phyloP scores from a whole-genome alignment of 805 yeast species.

The Candida coleopterorum region DNA sequence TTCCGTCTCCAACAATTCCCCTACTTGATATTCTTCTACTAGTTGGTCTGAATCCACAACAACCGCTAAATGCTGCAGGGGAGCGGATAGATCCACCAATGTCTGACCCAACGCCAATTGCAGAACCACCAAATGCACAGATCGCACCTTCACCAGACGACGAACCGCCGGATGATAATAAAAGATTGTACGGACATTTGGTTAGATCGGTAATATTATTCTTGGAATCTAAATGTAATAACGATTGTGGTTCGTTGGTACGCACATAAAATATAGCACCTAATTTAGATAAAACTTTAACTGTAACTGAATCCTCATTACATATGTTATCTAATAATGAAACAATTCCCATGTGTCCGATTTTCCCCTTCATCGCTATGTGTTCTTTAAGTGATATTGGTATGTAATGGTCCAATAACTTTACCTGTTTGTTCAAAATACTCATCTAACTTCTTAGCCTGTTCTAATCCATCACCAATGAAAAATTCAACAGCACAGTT shows the following conservation, averaged over 20 bases:
- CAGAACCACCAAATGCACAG: conserved; percentile 37
- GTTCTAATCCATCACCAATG: conserved; percentile 31
- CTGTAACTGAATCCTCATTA: conserved; percentile 25
- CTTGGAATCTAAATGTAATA: conserved; percentile 40
- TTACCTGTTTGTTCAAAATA: conserved; percentile 43
- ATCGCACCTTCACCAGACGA: conserved; percentile 42
- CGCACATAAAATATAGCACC: conserved; percentile 41
- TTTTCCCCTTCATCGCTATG: conserved; percentile 28
- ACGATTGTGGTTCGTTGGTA: conserved; percentile 40
- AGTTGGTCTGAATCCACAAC: conserved; percentile 39
- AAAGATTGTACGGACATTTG: conserved; percentile 32
- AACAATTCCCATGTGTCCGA: conserved; percentile 37
- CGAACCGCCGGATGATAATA: conserved; percentile 39
- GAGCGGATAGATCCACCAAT: conserved; percentile 42
- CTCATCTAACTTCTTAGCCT: conserved; percentile 52
- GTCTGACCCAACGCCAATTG: conserved; percentile 37
- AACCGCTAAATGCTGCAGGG: conserved; percentile 40
- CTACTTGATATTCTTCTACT: conserved; percentile 27
- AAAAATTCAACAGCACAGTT: conserved; percentile 42
- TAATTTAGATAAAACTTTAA: conserved; percentile 29
- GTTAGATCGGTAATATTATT: conserved; percentile 35
- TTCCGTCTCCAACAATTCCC: conserved; percentile 44
- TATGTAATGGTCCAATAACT: conserved; percentile 54
- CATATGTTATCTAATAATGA: conserved; percentile 27
- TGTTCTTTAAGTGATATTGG: conserved; percentile 54